Evolutionary conservation across 148 eudicot genomes (phyloP).

Genomic region (Pouteria glomerata): DNA sequence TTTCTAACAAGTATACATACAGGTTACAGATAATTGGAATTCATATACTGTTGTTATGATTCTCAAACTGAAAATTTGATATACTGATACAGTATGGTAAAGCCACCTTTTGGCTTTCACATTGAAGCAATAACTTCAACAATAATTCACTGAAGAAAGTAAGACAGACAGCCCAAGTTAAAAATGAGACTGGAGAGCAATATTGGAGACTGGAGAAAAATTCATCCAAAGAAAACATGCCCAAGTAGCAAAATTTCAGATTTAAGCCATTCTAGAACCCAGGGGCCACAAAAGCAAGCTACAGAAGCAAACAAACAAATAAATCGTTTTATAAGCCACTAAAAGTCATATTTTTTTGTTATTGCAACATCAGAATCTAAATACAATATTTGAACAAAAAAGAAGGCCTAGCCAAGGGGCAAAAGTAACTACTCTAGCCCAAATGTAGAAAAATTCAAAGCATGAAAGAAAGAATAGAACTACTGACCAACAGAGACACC

Average conservation of each 20-base stretch:
- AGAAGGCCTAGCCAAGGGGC: too few species aligned
- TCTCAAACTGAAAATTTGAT: background rate
- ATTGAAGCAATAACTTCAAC: background rate
- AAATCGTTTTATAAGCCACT: background rate
- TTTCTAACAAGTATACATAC: background rate
- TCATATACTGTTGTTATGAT: background rate
- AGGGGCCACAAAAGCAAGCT: background rate
- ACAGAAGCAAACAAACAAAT: background rate
- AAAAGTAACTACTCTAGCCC: too few species aligned
- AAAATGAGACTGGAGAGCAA: background rate
- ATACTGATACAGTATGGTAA: too few species aligned
- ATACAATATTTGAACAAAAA: background rate
- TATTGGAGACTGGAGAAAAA: background rate
- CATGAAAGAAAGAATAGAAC: background rate
- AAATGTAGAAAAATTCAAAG: background rate
- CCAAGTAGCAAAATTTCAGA: background rate
- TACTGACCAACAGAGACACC: constrained; percentile 87
- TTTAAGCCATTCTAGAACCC: background rate
- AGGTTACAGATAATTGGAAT: background rate
- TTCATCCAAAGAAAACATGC: background rate
- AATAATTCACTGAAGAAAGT: background rate
- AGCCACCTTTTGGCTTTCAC: background rate
- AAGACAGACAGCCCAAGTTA: background rate
- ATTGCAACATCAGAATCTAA: background rate
- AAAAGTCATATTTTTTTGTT: background rate